Base-by-base conservation (phyloP, 441 rosid species). In the Croton setiger region DNA sequence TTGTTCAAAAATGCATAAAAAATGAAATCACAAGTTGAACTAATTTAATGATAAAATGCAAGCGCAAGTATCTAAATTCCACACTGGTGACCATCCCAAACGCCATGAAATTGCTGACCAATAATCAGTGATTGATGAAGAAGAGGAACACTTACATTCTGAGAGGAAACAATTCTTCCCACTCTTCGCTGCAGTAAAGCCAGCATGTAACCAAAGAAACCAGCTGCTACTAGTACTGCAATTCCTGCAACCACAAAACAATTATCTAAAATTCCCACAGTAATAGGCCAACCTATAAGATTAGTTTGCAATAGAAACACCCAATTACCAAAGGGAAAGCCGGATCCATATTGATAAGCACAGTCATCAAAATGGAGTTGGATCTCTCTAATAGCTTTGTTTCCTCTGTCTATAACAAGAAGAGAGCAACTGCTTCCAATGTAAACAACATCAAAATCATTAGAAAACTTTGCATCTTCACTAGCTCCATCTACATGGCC, bases 401-500 rank as follows among this genome's bases (percentile, higher is more conserved):
- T 86, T 56, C 95, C 99, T 80, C 96, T 86, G 79, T 95, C 99
- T 79, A 88, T 72, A 56, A 92, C 87, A 74, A 90, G 72, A 49
- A 95, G 87, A 73, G 99, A 90, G 79, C 98, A 95, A 79, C 89
- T 90, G 64, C 90, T 87, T 78, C 88, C 88, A 56, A 89, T 68
- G 54, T 90, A 95, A 55, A 95, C 82, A 68, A 87, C 75, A 71
- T 95, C 99, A 75, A 92, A 95, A 71, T 95, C 96, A 70, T 91
- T 82, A 4, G 99, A 95, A 73, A 92, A 92, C 70, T 86, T 92
- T 7, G 97, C 95, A 74, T 92, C 97, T 84, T 86, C 97, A 43
- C 98, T 92, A 27, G 99, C 97, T 69, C 99, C 99, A 69, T 94
- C 98, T 45, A 90, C 87, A 81, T 92, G 93, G 67, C 90, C 87